Evolutionary conservation across 495 filamentous ascomycete species (phyloP), one percentile per base, ranked within the genome.

Genomic region (Penicillium silybi): DNA sequence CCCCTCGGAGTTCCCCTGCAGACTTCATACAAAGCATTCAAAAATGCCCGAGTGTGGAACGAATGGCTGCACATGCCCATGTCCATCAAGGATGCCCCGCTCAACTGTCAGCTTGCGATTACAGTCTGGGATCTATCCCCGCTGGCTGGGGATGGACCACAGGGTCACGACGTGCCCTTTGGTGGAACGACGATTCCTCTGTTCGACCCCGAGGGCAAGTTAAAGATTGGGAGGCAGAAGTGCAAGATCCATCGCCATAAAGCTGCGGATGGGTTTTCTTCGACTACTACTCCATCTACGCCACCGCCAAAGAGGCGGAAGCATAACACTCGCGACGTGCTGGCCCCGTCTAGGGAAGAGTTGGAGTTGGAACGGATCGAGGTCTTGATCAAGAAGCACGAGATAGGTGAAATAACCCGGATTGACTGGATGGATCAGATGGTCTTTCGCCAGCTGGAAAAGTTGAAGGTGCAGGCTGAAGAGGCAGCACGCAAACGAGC

Each of bases 91-190:
- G 84, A 85, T 43, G 79, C 92, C 3, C 90, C 92, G 18, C 70
- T 86, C 23, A 85, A 84, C 51, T 80, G 90, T 2, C 88, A 90
- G 59, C 78, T 99, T 25, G 93, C 95, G 10, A 88, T 99, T 41
- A 99, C 93, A 10, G 71, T 97, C 47, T 97, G 93, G 95, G 93
- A 99, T 62, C 66, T 97, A 19, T 93, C 89, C 6, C 90, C 92
- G 4, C 80, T 85, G 17, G 83, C 84, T 25, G 80, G 84, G 29
- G 68, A 81, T 34, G 79, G 80, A 37, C 72, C 81, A 5, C 76
- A 83, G 26, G 83, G 80, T 7, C 90, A 95, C 72, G 83, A 88
- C 20, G 78, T 93, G 8, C 92, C 95, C 0, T 97, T 97, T 68
- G 95, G 92, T 13, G 93, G 93, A 19, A 97, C 93, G 8, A 97